phyloP scores from a whole-genome alignment of 108 stramenopile genomes.

The Hondaea fermentalgiana region DNA sequence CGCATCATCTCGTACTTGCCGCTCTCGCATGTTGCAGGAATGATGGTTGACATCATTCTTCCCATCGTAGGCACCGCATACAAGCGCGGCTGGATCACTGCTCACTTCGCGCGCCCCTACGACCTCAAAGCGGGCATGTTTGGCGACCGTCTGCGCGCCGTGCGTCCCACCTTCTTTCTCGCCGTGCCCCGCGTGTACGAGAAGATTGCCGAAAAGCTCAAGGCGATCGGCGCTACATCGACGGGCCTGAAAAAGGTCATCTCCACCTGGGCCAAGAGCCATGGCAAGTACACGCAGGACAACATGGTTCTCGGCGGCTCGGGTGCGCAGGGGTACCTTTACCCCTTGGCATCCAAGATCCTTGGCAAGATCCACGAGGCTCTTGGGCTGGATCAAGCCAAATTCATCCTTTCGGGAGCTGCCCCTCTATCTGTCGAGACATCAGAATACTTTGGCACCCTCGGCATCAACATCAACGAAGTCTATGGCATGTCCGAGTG shows the following conservation, averaged over 20 bases:
- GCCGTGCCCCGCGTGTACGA: conserved; percentile 76
- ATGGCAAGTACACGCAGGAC: conserved; percentile 27
- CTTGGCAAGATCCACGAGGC: conserved; percentile 41
- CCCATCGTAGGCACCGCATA: conserved; percentile 43
- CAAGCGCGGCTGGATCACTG: conserved; percentile 4
- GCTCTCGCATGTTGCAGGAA: conserved; percentile 55
- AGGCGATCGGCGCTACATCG: conserved; percentile 46
- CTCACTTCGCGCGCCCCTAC: conserved; percentile 63
- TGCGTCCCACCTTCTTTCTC: conserved; percentile 66
- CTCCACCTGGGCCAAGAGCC: conserved; percentile 59
- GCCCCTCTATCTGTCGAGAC: conserved; percentile 59
- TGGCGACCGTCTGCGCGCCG: conserved; percentile 47
- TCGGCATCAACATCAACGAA: conserved; percentile 62
- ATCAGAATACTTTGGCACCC: conserved; percentile 56
- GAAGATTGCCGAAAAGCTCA: conserved; percentile 70
- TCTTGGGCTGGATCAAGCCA: conserved; percentile 54
- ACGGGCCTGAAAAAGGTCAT: conserved; percentile 53
- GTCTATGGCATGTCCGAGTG: conserved; percentile 67
- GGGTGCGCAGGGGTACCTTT: neutral
- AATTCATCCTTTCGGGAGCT: conserved; percentile 47
- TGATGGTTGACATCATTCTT: conserved; percentile 48
- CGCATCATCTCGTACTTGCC: conserved; percentile 35
- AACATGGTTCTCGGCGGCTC: conserved; percentile 9
- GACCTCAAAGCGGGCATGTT: conserved; percentile 61
- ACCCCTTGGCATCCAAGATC: conserved; percentile 35